Evolutionary conservation across 257 asterid genomes (phyloP).

Genomic region (Perilla frutescens): DNA sequence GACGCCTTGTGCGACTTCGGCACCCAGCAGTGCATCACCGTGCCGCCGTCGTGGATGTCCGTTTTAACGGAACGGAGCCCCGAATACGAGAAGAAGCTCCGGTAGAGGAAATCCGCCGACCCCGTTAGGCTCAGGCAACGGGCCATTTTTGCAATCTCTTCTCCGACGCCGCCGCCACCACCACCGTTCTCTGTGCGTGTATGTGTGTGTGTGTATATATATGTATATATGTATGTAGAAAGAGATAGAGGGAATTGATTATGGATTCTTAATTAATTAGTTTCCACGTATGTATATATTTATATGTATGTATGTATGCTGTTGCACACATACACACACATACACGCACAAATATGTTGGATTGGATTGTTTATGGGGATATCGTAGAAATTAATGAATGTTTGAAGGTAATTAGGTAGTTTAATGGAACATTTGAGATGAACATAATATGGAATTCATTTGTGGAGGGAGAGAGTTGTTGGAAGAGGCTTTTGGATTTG

Average conservation of each 20-base stretch:
- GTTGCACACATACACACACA: not conserved
- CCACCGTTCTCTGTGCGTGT: not conserved
- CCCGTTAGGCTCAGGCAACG: constrained; percentile 83
- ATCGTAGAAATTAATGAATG: too few species aligned
- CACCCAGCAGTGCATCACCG: constrained; percentile 86
- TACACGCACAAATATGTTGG: not conserved
- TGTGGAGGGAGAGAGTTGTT: constrained; percentile 1
- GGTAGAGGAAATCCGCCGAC: constrained; percentile 78
- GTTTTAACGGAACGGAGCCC: constrained; percentile 72
- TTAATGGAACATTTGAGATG: not conserved
- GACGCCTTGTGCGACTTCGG: constrained; percentile 58
- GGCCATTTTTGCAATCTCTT: constrained; percentile 41
- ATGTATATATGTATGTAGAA: not conserved
- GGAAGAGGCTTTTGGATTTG: not conserved
- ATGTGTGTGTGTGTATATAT: not conserved
- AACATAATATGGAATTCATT: not conserved
- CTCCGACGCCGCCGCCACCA: not conserved
- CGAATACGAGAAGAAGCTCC: constrained; percentile 74
- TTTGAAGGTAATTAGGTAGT: too few species aligned
- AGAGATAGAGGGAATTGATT: too few species aligned
- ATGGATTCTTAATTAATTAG: not conserved
- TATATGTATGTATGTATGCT: too few species aligned
- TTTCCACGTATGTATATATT: too few species aligned
- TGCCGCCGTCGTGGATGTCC: constrained; percentile 77
- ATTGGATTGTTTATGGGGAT: too few species aligned